Evolutionary conservation across 495 filamentous ascomycete genomes (phyloP).

Genomic region (Venustampulla echinocandica): DNA sequence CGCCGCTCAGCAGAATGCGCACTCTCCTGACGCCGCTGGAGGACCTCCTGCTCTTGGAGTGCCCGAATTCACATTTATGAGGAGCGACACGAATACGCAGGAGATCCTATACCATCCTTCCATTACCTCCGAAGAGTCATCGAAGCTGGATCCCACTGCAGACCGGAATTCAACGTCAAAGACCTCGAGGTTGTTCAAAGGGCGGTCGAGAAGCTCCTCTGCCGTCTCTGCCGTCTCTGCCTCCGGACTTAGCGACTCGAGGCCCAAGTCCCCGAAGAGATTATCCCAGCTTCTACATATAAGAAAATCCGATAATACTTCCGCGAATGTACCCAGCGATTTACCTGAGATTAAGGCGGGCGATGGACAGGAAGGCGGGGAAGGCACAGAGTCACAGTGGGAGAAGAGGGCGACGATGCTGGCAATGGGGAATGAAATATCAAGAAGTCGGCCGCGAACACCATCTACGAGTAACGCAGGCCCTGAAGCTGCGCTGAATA

Average conservation of each 20-base stretch:
- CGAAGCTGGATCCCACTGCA: not conserved
- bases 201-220: conserved; percentile 38
- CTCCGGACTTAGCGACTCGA: conserved; percentile 27
- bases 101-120: conserved; percentile 64
- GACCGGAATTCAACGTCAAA: conserved; percentile 19
- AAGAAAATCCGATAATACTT: conserved; percentile 46
- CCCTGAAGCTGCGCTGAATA: conserved; percentile 11
- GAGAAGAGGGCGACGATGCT: conserved; percentile 84
- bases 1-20: not conserved
- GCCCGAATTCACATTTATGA: conserved; percentile 75
- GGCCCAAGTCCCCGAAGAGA: conserved; percentile 27
- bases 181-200: conserved; percentile 11
- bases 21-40: conserved; percentile 2
- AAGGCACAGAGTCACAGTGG: conserved; percentile 51
- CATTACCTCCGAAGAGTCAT: conserved; percentile 11
- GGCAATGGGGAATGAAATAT: conserved; percentile 52
- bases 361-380: conserved; percentile 35
- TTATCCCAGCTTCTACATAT: conserved; percentile 67
- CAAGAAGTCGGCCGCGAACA: conserved; percentile 17
- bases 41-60: conserved; percentile 37
- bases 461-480: conserved; percentile 6
- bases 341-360: conserved; percentile 62
- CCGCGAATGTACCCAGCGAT: conserved; percentile 66
- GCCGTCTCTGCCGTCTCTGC: conserved; percentile 30
- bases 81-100: conserved; percentile 71